Base-by-base conservation (phyloP, 331 rosid genomes). In the Malus hybrid region DNA sequence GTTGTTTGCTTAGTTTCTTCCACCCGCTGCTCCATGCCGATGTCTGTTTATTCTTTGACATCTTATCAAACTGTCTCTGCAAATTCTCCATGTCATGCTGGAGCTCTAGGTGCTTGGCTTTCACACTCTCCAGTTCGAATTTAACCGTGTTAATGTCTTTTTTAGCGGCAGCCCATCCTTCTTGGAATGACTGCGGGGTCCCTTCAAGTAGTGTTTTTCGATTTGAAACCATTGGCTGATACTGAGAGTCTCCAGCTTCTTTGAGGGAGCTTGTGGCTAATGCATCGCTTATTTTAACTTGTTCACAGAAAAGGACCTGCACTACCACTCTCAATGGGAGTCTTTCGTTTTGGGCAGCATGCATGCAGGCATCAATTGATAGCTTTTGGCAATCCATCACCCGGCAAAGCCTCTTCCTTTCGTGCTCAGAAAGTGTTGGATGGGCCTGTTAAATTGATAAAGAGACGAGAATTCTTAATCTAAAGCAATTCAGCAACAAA, bases 311-410 rank as follows among this genome's bases (percentile, higher is more conserved):
- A 48, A 94, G 92, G n/a, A 94, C 99, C 80, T 94, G 99, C 64
- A 94, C 97, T 8, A 94, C 99, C 32, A 94, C 91, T 73, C 99
- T 88, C 63, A 92, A 73, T 20, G 99, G 99, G 62, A 94, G 97
- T 75, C 99, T 87, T 83, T 94, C 99, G 59, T 94, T 94, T 76
- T 92, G 97, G 1, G 99, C 99, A 33, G 99, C 97, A 69, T 94
- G 99, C 96, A 90, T 86, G 76, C 99, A 94, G 1, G 99, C 99
- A 80, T 92, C 99, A 20, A 92, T 90, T 20, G 99, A 94, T 69
- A 94, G 96, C 78, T 94, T 94, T 79, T 94, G 97, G 78, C 99
- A 92, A 32, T 94, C 97, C 99, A 94, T 92, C 71, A 92, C 96
- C 10, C 99, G 91, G 82, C 97, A 92, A 14, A 94, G 91, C 69